Evolutionary conservation across 306 rosid genomes (phyloP).

Genomic region (Vigna angularis): DNA sequence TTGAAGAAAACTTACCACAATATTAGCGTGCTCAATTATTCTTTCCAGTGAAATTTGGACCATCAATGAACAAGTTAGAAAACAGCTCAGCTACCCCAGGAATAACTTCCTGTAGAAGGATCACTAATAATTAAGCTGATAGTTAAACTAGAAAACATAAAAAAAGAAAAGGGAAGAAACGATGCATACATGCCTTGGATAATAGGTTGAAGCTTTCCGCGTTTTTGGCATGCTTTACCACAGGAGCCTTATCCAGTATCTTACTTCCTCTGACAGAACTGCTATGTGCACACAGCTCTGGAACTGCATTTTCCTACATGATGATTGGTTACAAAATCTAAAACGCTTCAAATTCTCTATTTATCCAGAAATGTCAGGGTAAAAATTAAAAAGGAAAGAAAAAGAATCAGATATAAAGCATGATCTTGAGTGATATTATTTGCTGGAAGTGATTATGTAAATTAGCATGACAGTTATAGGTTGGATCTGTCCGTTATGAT

Average conservation of each 20-base stretch:
- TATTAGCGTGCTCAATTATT: slow-evolving; percentile 68
- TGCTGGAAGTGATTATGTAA: neutral
- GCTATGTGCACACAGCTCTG: slow-evolving; percentile 92
- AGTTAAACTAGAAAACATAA: slow-evolving; percentile 12
- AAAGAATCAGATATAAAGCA: neutral
- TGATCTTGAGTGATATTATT: neutral
- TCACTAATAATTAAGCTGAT: slow-evolving; percentile 35
- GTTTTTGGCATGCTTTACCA: slow-evolving; percentile 58
- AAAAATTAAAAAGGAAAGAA: neutral
- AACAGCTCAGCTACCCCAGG: slow-evolving; percentile 78
- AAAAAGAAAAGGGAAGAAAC: slow-evolving; percentile 33
- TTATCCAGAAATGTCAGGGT: neutral
- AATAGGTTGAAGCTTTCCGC: slow-evolving; percentile 64
- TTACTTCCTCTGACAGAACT: slow-evolving; percentile 74
- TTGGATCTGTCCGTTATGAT: neutral
- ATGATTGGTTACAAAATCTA: slow-evolving; percentile 35
- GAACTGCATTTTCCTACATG: slow-evolving; percentile 80
- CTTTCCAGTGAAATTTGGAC: slow-evolving; percentile 63
- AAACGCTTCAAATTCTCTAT: slow-evolving; percentile 32
- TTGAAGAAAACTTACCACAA: slow-evolving; percentile 71
- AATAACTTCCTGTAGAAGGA: slow-evolving; percentile 71
- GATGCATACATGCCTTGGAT: slow-evolving; percentile 72
- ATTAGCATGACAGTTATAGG: neutral
- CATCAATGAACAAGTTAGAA: slow-evolving; percentile 69
- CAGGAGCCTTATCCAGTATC: slow-evolving; percentile 56